Conservation (phyloP, 306 rosid species). For the Arachis stenosperma region DNA sequence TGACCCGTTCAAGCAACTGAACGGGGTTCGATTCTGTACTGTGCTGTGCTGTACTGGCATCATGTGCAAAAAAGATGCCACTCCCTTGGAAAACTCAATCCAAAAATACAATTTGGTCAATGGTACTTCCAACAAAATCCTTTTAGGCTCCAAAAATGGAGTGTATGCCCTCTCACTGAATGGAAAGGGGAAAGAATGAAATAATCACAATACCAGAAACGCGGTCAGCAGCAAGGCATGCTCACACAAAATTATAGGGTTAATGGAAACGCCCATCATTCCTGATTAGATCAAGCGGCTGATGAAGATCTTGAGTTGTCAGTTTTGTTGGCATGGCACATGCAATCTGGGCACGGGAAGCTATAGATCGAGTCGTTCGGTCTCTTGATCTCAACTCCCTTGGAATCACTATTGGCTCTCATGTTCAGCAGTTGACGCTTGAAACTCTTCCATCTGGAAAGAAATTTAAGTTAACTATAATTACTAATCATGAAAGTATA, state of each 20-base stretch:
- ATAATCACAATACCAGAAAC: slow-evolving; percentile 55
- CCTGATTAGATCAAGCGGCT: slow-evolving; percentile 56
- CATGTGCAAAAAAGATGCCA: slow-evolving; percentile 48
- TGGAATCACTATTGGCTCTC: slow-evolving; percentile 89
- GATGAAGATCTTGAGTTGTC: slow-evolving; percentile 55
- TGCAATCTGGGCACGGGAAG: slow-evolving; percentile 98
- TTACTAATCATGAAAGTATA: slow-evolving; percentile 14
- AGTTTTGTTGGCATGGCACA: slow-evolving; percentile 81
- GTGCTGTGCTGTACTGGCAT: slow-evolving; percentile 37
- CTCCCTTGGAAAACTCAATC: slow-evolving; percentile 52
- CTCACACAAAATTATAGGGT: slow-evolving; percentile 50
- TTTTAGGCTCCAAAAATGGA: slow-evolving; percentile 51
- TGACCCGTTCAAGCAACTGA: slow-evolving; percentile 22
- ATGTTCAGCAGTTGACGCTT: slow-evolving; percentile 83
- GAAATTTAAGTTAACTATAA: slow-evolving; percentile 26
- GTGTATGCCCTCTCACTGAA: slow-evolving; percentile 56
- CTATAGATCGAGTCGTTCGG: slow-evolving; percentile 90
- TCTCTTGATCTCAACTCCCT: slow-evolving; percentile 89
- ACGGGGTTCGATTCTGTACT: slow-evolving; percentile 42
- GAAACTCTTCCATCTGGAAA: slow-evolving; percentile 85
- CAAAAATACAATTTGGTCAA: slow-evolving; percentile 54
- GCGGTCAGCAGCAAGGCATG: slow-evolving; percentile 60
- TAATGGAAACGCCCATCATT: slow-evolving; percentile 46
- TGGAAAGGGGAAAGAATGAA: slow-evolving; percentile 62
- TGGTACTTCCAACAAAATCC: slow-evolving; percentile 52